Base-by-base conservation (phyloP, 202 grass and related monocot species). In the Carex arenaria region DNA sequence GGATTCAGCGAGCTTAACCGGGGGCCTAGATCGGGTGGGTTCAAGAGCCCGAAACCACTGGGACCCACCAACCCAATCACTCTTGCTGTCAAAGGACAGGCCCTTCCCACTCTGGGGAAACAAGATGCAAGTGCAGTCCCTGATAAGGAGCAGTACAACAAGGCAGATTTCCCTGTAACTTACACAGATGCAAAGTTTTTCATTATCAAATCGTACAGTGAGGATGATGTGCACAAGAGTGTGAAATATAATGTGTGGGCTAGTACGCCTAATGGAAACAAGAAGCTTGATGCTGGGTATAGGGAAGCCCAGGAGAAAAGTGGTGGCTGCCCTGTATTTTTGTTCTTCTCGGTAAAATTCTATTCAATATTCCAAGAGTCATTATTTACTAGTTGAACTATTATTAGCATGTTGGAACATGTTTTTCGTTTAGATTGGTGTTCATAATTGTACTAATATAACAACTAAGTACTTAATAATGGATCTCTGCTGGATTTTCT, bases 201-300 rank as follows among this genome's bases (percentile, higher is more conserved):
- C 26, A 69, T 98, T 67, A 98, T 98, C 66, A 98, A 98, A 85
- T 94, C 92, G 40, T 98, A 98, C 78, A 94, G 92, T 5, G 95
- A 98, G 90, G 95, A 98, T 90, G 92, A 98, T 90, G 90, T 98
- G 67, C 95, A 98, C 84, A 94, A 94, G 84, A 93, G 95, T 81
- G 91, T 98, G 73, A 94, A 98, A 84, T 94, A 98, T 60, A 90
- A 91, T 80, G 95, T 93, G 3, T 94, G 92, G 95, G 87, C 92
- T 47, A 98, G 95, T 85, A 98, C 95, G 42, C 95, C 92, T 66
- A 98, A 93, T 83, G 95, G 95, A 73, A 98, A 94, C 87, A 97
- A 97, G 95, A 97, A 97, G 76, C 82, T 97, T 67, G 95, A 98
- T 94, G 86, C 89, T 82, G 95, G 86, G 65, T 98, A 90, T 65